Evolutionary conservation across 176 grass and related monocot species (phyloP).

Genomic region (Puya raimondii): DNA sequence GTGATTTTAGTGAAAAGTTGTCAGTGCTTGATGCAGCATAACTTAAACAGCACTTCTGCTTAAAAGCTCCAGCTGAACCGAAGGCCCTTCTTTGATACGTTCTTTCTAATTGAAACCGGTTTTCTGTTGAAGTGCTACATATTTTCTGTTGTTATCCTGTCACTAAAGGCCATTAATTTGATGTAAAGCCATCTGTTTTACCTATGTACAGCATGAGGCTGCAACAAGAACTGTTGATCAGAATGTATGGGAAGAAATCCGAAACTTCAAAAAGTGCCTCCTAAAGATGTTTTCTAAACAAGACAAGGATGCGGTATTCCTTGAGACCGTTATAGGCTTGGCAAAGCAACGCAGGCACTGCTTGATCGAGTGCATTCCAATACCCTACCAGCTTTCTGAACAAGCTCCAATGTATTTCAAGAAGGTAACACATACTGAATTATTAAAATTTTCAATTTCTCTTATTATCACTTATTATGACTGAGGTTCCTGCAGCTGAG

Average conservation of each 20-base stretch:
- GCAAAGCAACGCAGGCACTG: slow-evolving; percentile 67
- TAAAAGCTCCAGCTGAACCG: too few species aligned
- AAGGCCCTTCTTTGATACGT: too few species aligned
- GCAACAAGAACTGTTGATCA: slow-evolving; percentile 74
- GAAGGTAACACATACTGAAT: slow-evolving; percentile 44
- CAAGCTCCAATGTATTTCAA: slow-evolving; percentile 92
- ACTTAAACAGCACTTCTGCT: too few species aligned
- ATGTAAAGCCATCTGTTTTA: slow-evolving; percentile 7
- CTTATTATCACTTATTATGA: not conserved
- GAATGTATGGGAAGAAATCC: slow-evolving; percentile 78
- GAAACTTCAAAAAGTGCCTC: slow-evolving; percentile 97
- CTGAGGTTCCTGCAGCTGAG: not conserved
- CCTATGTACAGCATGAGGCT: slow-evolving; percentile 58
- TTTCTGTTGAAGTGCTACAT: not conserved
- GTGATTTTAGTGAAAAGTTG: too few species aligned
- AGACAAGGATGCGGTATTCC: slow-evolving; percentile 74
- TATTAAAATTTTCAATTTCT: not conserved
- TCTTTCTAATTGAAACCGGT: too few species aligned
- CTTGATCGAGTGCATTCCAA: slow-evolving; percentile 82
- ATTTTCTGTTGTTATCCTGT: not conserved
- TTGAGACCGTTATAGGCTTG: slow-evolving; percentile 75
- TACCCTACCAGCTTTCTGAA: slow-evolving; percentile 55
- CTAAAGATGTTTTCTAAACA: slow-evolving; percentile 68
- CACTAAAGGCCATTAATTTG: slow-evolving; percentile 2
- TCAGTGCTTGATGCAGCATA: too few species aligned